These are phyloP conservation scores for Teratosphaeria destructans DNA, from an alignment of 2,329 filamentous ascomycete species.

Conservation along the genomic window DNA sequence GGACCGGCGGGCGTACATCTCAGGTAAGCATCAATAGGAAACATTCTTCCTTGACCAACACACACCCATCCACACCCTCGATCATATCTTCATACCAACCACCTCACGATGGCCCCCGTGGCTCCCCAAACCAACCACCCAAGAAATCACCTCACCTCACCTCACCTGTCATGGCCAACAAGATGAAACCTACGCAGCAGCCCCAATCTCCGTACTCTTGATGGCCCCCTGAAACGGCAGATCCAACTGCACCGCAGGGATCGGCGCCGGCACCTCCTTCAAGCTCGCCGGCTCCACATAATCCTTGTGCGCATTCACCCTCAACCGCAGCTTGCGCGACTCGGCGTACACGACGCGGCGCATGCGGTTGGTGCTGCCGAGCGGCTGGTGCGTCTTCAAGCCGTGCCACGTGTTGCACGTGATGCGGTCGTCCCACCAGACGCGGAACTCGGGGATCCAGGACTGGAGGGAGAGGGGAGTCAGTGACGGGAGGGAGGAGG, in stretches of 20 bases:
- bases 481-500: not conserved
- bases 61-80: not conserved
- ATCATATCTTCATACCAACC: not conserved
- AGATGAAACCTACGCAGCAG: not conserved
- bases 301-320: constrained; percentile 30
- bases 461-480: not conserved
- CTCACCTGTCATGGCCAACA: not conserved
- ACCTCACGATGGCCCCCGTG: not conserved
- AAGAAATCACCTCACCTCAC: not conserved
- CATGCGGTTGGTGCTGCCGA: constrained; percentile 32
- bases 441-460: constrained; percentile 31
- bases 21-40: not conserved
- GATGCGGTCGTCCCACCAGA: constrained; percentile 32
- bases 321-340: constrained; percentile 29
- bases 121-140: not conserved
- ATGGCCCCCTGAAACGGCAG: constrained; percentile 6
- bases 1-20: not conserved
- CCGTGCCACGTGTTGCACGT: constrained; percentile 33
- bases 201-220: not conserved
- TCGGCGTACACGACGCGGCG: constrained; percentile 32
- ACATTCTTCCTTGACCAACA: not conserved
- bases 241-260: constrained; percentile 19
- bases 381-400: constrained; percentile 28
- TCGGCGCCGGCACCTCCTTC: constrained; percentile 27
- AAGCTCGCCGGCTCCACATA: constrained; percentile 30